These are phyloP conservation scores for Amanita pallidorosea DNA, from an alignment of 768 basidiomycete genomes.

Conservation along the genomic window DNA sequence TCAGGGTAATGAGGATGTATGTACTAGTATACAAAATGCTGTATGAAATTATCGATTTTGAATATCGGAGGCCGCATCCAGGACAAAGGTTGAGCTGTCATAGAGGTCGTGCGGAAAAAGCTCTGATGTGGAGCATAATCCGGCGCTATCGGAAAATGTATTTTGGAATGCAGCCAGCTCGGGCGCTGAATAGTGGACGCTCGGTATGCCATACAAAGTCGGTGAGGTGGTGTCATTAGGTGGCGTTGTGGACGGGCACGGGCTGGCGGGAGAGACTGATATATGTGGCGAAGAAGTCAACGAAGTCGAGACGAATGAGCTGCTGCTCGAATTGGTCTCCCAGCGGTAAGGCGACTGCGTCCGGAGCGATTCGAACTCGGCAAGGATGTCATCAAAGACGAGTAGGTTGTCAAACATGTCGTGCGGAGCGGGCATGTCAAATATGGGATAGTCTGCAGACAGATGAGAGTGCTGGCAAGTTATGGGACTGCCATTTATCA, in stretches of 20 bases:
- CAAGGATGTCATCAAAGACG: not conserved
- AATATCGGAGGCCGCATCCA: not conserved
- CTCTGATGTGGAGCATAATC: not conserved
- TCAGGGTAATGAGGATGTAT: not conserved
- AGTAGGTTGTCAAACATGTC: not conserved
- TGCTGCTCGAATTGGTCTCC: not conserved
- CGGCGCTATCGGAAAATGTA: not conserved
- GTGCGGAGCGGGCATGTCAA: not conserved
- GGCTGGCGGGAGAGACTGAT: not conserved
- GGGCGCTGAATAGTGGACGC: not conserved
- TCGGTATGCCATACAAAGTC: not conserved
- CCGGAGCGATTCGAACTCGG: not conserved
- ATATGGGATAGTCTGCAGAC: not conserved
- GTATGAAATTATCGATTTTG: not conserved
- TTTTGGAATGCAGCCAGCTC: not conserved
- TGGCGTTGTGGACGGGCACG: not conserved
- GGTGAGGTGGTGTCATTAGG: not conserved
- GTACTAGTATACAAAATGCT: not conserved
- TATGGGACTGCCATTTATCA: not conserved
- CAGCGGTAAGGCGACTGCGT: not conserved
- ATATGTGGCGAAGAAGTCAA: not conserved
- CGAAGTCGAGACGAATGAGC: not conserved
- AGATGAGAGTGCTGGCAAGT: not conserved
- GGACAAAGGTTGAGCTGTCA: not conserved
- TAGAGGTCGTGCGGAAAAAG: not conserved